Percentiles rank a stretch among this genome's conserved stretches.
Evolutionary conservation across 2,329 filamentous ascomycete species (phyloP).

Genomic region (Lasiodiplodia gonubiensis): DNA sequence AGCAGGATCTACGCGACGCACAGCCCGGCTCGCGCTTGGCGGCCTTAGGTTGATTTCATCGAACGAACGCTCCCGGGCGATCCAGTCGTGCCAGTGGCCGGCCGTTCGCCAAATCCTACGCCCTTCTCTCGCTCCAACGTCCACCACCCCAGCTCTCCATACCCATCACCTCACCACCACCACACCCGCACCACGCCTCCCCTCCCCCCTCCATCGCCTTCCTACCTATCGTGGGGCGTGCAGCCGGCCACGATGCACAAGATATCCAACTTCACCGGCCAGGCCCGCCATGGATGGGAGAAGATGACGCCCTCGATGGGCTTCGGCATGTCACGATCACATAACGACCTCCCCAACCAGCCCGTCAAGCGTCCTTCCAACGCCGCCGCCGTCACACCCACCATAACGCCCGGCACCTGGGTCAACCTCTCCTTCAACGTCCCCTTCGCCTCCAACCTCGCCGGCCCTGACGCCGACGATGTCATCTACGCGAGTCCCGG

Average conservation of each 20-base stretch:
- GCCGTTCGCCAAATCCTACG: slow-evolving; percentile 28
- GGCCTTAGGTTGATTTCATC: slow-evolving; percentile 24
- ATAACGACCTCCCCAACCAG: slow-evolving; percentile 60
- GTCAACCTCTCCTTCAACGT: slow-evolving; percentile 98
- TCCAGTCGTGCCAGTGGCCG: slow-evolving; percentile 18
- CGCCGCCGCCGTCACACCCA: slow-evolving; percentile 58
- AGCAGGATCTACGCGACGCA: slow-evolving; percentile 26
- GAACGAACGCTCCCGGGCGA: slow-evolving; percentile 23
- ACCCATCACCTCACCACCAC: slow-evolving; percentile 30
- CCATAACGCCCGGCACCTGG: slow-evolving; percentile 73
- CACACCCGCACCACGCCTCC: slow-evolving; percentile 19
- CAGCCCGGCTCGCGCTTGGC: slow-evolving; percentile 27
- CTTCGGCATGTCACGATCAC: slow-evolving; percentile 67
- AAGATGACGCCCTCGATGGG: slow-evolving; percentile 67
- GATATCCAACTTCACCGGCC: slow-evolving; percentile 70
- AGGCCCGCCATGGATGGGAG: slow-evolving; percentile 71
- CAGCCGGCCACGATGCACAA: slow-evolving; percentile 62
- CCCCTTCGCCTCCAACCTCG: slow-evolving; percentile 89
- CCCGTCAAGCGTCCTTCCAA: slow-evolving; percentile 63
- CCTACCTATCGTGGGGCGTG: slow-evolving; percentile 26
- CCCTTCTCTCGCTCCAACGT: slow-evolving; percentile 30
- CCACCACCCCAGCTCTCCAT: slow-evolving; percentile 29
- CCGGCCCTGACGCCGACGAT: slow-evolving; percentile 91
- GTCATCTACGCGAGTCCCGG: slow-evolving; percentile 90
- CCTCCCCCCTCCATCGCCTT: slow-evolving; percentile 18